Evolutionary conservation across 306 rosid genomes (phyloP).

Genomic region (Dalbergia oliveri): DNA sequence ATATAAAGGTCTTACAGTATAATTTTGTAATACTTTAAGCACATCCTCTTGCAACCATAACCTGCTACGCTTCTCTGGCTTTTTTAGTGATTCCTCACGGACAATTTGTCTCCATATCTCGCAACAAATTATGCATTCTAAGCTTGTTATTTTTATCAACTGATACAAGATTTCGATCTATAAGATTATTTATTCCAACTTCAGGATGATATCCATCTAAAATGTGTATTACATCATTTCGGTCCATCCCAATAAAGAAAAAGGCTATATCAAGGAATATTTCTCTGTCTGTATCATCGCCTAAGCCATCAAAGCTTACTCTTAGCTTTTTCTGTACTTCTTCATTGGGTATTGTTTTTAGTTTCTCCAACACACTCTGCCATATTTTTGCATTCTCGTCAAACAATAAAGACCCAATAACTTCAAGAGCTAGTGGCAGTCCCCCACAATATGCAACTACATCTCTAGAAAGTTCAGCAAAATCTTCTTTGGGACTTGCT

Average conservation of each 20-base stretch:
- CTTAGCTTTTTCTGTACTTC: not conserved
- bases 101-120: conserved; percentile 18
- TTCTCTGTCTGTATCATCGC: not conserved
- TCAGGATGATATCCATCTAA: not conserved
- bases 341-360: not conserved
- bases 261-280: not conserved
- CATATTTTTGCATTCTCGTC: not conserved
- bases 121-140: conserved; percentile 16
- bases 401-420: not conserved
- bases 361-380: not conserved
- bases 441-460: conserved; percentile 3
- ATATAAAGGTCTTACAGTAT: not conserved
- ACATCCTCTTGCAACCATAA: not conserved
- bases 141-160: not conserved
- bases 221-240: not conserved
- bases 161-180: not conserved
- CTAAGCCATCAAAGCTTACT: not conserved
- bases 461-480: not conserved
- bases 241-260: not conserved
- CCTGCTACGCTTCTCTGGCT: not conserved
- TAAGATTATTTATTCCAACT: not conserved
- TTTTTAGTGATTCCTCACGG: not conserved
- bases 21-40: not conserved
- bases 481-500: not conserved
- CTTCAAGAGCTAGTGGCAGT: not conserved